A percentile compares a stretch with the other conserved stretches of the same genome.
These are phyloP conservation scores for Scheffersomyces titani DNA, from an alignment of 1,139 yeast species.

Conservation along the genomic window DNA sequence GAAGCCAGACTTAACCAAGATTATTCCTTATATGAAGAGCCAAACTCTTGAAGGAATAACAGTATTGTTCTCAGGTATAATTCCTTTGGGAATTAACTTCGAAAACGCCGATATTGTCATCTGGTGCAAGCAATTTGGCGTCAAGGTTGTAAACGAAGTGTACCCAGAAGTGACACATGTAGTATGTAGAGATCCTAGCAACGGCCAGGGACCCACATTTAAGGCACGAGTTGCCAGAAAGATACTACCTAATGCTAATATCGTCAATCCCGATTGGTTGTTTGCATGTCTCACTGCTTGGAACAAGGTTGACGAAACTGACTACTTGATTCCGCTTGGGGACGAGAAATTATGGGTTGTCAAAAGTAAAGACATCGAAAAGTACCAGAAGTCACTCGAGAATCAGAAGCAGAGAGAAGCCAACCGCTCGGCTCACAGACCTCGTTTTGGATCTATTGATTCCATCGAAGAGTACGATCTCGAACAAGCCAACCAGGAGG, in stretches of 20 bases:
- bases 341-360: constrained; percentile 44
- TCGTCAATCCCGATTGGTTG: constrained; percentile 93
- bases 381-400: constrained; percentile 38
- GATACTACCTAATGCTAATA: constrained; percentile 65
- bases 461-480: constrained; percentile 47
- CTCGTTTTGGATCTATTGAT: constrained; percentile 30
- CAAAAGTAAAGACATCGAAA: constrained; percentile 43
- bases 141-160: constrained; percentile 74
- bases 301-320: constrained; percentile 67
- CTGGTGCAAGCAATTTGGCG: constrained; percentile 94
- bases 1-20: constrained; percentile 60
- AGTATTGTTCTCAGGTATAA: constrained; percentile 80
- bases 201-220: constrained; percentile 45
- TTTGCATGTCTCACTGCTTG: constrained; percentile 82
- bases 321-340: constrained; percentile 54
- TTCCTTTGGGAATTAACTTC: constrained; percentile 74
- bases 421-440: constrained; percentile 14
- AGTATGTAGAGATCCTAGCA: constrained; percentile 64
- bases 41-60: constrained; percentile 68
- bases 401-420: constrained; percentile 16
- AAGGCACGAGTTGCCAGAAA: constrained; percentile 77
- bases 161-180: constrained; percentile 83
- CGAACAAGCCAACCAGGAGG: constrained; percentile 59
- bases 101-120: constrained; percentile 81
- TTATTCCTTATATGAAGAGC: constrained; percentile 73